phyloP scores from a whole-genome alignment of 208 protist genomes.

The Trypanosoma mega region DNA sequence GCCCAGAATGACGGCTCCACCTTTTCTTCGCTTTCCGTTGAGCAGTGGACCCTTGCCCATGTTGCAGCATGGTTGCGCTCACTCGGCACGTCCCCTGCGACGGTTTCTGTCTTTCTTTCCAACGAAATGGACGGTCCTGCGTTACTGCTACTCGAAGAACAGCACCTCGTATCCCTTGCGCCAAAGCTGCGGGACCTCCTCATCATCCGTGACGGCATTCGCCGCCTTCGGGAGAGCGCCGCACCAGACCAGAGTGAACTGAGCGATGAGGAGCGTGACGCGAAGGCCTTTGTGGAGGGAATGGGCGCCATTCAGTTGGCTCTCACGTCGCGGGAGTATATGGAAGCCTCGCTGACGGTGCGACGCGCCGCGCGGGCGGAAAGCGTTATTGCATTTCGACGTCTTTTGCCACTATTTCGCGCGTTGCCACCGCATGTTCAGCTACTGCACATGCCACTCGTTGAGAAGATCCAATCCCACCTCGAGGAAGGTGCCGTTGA shows the following conservation, averaged over 20 bases:
- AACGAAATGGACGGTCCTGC: constrained; percentile 43
- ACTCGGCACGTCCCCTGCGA: constrained; percentile 32
- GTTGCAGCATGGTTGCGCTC: constrained; percentile 52
- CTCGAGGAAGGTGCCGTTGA: too few species aligned
- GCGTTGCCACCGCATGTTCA: neutral
- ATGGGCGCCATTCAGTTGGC: constrained; percentile 20
- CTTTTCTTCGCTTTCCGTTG: constrained; percentile 2
- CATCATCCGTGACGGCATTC: constrained; percentile 37
- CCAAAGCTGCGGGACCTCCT: constrained; percentile 43
- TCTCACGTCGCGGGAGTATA: neutral
- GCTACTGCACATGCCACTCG: too few species aligned
- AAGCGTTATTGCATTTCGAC: neutral
- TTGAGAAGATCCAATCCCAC: too few species aligned
- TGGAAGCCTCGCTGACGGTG: neutral
- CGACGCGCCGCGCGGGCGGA: too few species aligned
- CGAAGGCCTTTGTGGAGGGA: constrained; percentile 23
- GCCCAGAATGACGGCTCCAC: neutral
- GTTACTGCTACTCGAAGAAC: constrained; percentile 36
- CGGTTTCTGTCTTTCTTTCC: constrained; percentile 22
- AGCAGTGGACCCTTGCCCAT: constrained; percentile 31
- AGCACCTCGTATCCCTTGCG: constrained; percentile 41
- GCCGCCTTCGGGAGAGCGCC: constrained; percentile 21
- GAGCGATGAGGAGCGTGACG: neutral
- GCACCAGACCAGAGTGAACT: too few species aligned
- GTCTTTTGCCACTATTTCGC: neutral